Conservation (phyloP, 2,329 filamentous ascomycete species). For the Tolypocladium sp. region DNA sequence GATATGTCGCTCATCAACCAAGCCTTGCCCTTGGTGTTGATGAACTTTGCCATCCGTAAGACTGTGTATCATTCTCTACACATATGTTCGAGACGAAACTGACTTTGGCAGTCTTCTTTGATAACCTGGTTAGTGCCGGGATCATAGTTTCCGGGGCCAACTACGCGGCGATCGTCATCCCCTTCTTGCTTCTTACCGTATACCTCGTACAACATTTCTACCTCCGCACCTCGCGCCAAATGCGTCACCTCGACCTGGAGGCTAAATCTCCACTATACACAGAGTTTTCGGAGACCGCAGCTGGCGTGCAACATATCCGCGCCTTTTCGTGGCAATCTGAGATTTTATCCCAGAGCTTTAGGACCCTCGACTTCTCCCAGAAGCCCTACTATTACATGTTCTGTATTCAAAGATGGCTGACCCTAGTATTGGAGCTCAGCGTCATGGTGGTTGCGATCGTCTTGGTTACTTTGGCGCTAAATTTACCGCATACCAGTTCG, state of each 20-base stretch:
- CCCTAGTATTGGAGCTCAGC: conserved; percentile 31
- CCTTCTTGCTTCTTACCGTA: conserved; percentile 14
- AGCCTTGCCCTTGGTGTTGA: conserved; percentile 1
- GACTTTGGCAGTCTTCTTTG: neutral
- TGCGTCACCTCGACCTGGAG: conserved; percentile 45
- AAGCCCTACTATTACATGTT: conserved; percentile 27
- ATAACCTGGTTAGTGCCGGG: neutral
- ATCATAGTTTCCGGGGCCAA: conserved; percentile 5
- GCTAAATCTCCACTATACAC: conserved; percentile 37
- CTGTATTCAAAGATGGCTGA: conserved; percentile 37
- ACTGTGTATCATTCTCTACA: neutral
- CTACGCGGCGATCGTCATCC: conserved; percentile 26
- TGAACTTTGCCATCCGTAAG: neutral
- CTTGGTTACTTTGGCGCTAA: conserved; percentile 24
- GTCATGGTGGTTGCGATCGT: conserved; percentile 12
- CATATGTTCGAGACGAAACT: neutral
- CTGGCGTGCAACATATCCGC: conserved; percentile 15
- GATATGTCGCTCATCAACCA: conserved; percentile 6
- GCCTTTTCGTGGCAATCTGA: conserved; percentile 14
- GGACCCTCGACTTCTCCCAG: conserved; percentile 24
- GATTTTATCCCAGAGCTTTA: conserved; percentile 30
- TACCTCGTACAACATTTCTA: conserved; percentile 13
- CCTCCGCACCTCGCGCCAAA: conserved; percentile 44
- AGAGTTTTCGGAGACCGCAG: conserved; percentile 25
- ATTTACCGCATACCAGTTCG: neutral